Evolutionary conservation across 106 monocot species (phyloP).

Genomic region (Agapanthus africanus): DNA sequence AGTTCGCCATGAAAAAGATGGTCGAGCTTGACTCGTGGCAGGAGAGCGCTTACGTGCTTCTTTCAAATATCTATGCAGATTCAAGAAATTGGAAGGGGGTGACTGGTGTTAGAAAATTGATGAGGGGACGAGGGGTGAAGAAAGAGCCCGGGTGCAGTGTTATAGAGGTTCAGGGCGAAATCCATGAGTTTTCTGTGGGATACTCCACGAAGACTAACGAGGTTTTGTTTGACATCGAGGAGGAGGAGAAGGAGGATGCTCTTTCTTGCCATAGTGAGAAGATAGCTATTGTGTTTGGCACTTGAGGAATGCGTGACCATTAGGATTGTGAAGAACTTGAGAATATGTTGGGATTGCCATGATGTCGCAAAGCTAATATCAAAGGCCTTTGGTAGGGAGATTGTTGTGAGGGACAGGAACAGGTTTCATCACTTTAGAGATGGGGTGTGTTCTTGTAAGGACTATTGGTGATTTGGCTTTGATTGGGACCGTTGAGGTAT

Average conservation of each 20-base stretch:
- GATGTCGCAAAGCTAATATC: conserved; percentile 31
- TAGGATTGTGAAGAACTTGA: conserved; percentile 41
- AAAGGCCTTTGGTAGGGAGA: conserved; percentile 32
- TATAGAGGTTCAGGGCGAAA: conserved; percentile 50
- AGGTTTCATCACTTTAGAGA: conserved; percentile 39
- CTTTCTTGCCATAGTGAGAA: conserved; percentile 41
- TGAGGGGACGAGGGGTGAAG: conserved; percentile 58
- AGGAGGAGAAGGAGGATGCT: conserved; percentile 50
- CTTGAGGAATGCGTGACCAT: conserved; percentile 15
- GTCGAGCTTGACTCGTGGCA: conserved; percentile 42
- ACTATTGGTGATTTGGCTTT: conserved; percentile 27
- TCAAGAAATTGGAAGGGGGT: conserved; percentile 60
- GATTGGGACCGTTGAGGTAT: too few relatives aligned
- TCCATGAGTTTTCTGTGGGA: conserved; percentile 57
- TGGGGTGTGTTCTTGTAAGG: conserved; percentile 38
- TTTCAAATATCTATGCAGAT: conserved; percentile 79
- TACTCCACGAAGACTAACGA: conserved; percentile 23
- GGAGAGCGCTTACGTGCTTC: conserved; percentile 63
- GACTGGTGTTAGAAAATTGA: conserved; percentile 39
- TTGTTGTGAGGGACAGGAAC: conserved; percentile 42
- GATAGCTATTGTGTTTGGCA: conserved; percentile 36
- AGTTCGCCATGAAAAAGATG: conserved; percentile 35
- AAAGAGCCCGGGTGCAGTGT: conserved; percentile 77
- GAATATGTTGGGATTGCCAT: conserved; percentile 46
- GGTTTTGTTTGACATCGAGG: conserved; percentile 45